Evolutionary conservation across 2,329 filamentous ascomycete genomes (phyloP).

Genomic region (Alternaria atra): DNA sequence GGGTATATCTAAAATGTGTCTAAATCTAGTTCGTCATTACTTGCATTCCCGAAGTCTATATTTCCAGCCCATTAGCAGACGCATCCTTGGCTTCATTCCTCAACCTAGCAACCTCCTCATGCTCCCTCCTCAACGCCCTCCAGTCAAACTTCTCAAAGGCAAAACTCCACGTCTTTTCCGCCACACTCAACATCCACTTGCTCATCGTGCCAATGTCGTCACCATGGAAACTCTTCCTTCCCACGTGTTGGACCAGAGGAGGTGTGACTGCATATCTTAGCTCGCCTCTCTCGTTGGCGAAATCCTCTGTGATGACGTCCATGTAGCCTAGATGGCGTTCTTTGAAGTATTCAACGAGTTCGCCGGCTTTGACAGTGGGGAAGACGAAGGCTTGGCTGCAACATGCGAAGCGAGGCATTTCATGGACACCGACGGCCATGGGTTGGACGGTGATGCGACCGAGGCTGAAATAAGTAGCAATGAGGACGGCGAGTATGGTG

Average conservation of each 20-base stretch:
- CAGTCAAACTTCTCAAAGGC: slow-evolving; percentile 48
- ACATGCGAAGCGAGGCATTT: slow-evolving; percentile 55
- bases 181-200: slow-evolving; percentile 42
- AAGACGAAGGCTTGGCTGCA: slow-evolving; percentile 58
- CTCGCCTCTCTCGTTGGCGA: slow-evolving; percentile 50
- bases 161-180: slow-evolving; percentile 54
- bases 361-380: slow-evolving; percentile 43
- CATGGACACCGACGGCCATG: slow-evolving; percentile 48
- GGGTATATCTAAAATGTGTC: slow-evolving; percentile 3
- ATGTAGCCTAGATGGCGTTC: slow-evolving; percentile 48
- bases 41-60: background rate
- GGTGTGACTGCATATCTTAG: slow-evolving; percentile 56
- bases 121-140: slow-evolving; percentile 39
- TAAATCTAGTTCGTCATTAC: background rate
- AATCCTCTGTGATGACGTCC: slow-evolving; percentile 55
- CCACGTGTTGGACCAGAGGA: slow-evolving; percentile 57
- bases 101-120: slow-evolving; percentile 28
- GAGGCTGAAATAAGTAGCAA: slow-evolving; percentile 53
- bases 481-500: slow-evolving; percentile 16
- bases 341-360: slow-evolving; percentile 45
- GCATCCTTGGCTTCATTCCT: slow-evolving; percentile 2
- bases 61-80: background rate
- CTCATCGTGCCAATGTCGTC: slow-evolving; percentile 35
- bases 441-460: slow-evolving; percentile 53
- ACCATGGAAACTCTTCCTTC: slow-evolving; percentile 52